phyloP scores from a whole-genome alignment of 805 yeast species.

The Tetrapisispora nanseiensis region DNA sequence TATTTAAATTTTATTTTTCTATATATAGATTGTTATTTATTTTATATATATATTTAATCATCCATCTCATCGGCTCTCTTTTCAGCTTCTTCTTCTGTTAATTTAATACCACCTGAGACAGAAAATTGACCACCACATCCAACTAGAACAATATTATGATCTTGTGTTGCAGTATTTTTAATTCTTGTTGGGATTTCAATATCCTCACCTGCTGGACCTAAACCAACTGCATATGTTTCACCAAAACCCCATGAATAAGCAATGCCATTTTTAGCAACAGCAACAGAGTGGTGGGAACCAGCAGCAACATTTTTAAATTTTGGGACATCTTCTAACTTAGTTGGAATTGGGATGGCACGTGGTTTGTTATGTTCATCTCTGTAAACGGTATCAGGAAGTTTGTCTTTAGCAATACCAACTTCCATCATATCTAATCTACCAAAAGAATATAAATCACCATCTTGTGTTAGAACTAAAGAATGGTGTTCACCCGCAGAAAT shows the following conservation, averaged over 20 bases:
- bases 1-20: not conserved
- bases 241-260: conserved; percentile 97
- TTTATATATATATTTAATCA: conserved; percentile 32
- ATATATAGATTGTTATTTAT: no score
- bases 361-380: conserved; percentile 71
- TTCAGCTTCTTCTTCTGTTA: conserved; percentile 33
- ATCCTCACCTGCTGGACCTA: conserved; percentile 82
- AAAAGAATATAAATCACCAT: conserved; percentile 71
- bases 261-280: conserved; percentile 73
- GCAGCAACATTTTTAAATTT: conserved; percentile 52
- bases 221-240: conserved; percentile 92
- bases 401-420: conserved; percentile 61
- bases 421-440: conserved; percentile 94
- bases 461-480: conserved; percentile 59
- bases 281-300: conserved; percentile 90
- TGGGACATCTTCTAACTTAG: conserved; percentile 51
- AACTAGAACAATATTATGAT: conserved; percentile 55
- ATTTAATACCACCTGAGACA: conserved; percentile 65
- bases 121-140: conserved; percentile 98
- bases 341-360: conserved; percentile 80
- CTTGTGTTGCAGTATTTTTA: conserved; percentile 85
- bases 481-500: conserved; percentile 96
- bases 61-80: conserved; percentile 42
- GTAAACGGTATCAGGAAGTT: conserved; percentile 62
- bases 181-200: conserved; percentile 82